Conservation (phyloP, 495 filamentous ascomycete species). For the Podospora pseudocomata region DNA sequence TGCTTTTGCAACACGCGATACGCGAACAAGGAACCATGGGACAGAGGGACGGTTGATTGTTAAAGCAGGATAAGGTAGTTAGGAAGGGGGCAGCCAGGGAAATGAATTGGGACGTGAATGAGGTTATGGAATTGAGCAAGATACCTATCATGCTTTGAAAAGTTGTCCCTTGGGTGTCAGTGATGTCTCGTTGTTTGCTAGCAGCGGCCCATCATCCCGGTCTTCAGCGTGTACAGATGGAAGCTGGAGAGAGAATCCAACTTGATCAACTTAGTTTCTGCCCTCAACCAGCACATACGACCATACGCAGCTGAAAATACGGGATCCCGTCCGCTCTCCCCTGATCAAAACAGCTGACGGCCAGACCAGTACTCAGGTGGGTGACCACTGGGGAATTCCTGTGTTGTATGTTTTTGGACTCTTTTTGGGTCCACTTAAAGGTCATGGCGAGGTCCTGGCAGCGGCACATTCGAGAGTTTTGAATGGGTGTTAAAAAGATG, state of each 20-base stretch:
- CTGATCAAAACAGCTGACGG: constrained; percentile 23
- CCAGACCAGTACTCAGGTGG: background rate
- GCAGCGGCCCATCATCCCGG: no score
- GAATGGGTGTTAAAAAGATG: no score
- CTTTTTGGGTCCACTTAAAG: background rate
- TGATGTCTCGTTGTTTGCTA: no score
- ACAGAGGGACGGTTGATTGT: background rate
- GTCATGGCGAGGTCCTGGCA: background rate
- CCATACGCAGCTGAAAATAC: constrained; percentile 11
- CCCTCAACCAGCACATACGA: background rate
- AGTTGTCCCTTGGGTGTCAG: background rate
- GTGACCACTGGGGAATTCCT: background rate
- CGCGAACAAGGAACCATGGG: background rate
- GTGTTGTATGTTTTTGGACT: background rate
- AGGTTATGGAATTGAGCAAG: background rate
- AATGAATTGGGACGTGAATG: background rate
- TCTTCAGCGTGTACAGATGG: no score
- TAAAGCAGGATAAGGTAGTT: background rate
- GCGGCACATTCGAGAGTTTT: no score
- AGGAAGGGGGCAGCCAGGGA: no score
- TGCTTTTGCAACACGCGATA: background rate
- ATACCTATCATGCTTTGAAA: background rate
- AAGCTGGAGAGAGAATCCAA: background rate
- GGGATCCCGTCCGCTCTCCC: constrained; percentile 53
- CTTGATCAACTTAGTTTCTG: background rate